Percentiles rank a stretch among this genome's conserved stretches.
phyloP scores from a whole-genome alignment of 345 rosid genomes.

The Crucihimalaya himalaica region DNA sequence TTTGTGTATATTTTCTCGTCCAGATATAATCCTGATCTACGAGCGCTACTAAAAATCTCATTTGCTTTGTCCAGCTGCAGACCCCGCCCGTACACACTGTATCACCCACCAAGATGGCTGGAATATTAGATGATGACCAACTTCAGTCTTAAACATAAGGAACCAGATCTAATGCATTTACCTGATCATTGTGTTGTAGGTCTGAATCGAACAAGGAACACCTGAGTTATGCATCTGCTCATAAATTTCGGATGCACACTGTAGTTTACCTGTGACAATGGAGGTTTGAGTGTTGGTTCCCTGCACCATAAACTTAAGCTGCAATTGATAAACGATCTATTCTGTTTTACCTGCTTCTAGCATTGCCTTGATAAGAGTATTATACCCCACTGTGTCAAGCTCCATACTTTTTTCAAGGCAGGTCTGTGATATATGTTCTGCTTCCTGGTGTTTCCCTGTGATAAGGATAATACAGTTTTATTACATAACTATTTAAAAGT shows the following conservation, averaged over 20 bases:
- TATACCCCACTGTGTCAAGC: constrained; percentile 80
- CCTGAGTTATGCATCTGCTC: constrained; percentile 61
- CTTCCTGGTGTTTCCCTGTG: constrained; percentile 71
- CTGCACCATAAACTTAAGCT: constrained; percentile 9
- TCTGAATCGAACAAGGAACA: constrained; percentile 68
- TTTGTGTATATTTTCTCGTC: constrained; percentile 89
- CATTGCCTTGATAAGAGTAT: constrained; percentile 88
- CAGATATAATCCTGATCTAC: constrained; percentile 46
- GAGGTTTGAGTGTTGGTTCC: constrained; percentile 21
- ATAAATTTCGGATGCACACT: constrained; percentile 60
- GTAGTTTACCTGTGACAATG: constrained; percentile 59
- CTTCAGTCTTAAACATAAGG: constrained; percentile 17
- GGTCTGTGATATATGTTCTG: constrained; percentile 52
- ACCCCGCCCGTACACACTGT: constrained; percentile 76
- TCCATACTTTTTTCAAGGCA: constrained; percentile 48
- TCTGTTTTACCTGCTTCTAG: constrained; percentile 67
- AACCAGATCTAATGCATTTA: constrained; percentile 9
- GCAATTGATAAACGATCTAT: not conserved
- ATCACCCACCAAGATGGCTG: constrained; percentile 30
- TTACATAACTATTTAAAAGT: constrained; percentile 1
- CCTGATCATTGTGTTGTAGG: constrained; percentile 81
- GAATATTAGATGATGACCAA: constrained; percentile 20
- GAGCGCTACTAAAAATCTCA: constrained; percentile 57
- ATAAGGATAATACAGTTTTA: constrained; percentile 19
- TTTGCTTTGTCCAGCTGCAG: constrained; percentile 64